A percentile compares a stretch with the other conserved stretches of the same genome.
These are phyloP conservation scores for Sicyos edulis DNA, from an alignment of 306 rosid species.

Conservation along the genomic window DNA sequence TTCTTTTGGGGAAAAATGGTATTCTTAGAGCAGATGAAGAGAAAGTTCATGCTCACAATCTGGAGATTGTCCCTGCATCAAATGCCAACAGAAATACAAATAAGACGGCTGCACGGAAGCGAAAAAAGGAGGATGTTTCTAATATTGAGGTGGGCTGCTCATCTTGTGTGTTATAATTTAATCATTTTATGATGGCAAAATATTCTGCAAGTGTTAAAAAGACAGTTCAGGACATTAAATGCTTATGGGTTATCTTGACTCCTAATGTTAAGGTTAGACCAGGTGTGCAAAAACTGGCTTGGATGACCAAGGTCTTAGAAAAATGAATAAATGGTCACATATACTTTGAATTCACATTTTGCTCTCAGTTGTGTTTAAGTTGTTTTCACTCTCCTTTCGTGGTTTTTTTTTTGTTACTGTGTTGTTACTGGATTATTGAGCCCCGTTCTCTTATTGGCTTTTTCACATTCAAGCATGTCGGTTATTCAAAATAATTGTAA, in stretches of 20 bases:
- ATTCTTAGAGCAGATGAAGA: slow-evolving; percentile 8
- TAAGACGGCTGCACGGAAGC: background rate
- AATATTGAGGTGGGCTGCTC: slow-evolving; percentile 2
- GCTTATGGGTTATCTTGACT: background rate
- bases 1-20: slow-evolving; percentile 12
- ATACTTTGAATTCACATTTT: background rate
- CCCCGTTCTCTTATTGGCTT: background rate
- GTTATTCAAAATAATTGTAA: background rate
- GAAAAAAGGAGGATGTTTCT: slow-evolving; percentile 1
- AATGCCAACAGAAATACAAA: background rate
- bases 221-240: background rate
- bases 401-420: background rate
- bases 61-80: slow-evolving; percentile 8
- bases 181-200: background rate
- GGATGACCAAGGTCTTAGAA: background rate
- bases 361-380: background rate
- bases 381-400: background rate
- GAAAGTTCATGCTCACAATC: background rate
- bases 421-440: background rate
- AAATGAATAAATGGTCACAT: background rate
- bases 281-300: background rate
- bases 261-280: background rate
- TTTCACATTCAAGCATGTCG: background rate
- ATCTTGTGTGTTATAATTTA: background rate
- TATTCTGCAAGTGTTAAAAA: background rate